A percentile compares a stretch with the other conserved stretches of the same genome.
Conservation (phyloP, 1,139 yeast genomes). For the Yamadazyma dushanensis region DNA sequence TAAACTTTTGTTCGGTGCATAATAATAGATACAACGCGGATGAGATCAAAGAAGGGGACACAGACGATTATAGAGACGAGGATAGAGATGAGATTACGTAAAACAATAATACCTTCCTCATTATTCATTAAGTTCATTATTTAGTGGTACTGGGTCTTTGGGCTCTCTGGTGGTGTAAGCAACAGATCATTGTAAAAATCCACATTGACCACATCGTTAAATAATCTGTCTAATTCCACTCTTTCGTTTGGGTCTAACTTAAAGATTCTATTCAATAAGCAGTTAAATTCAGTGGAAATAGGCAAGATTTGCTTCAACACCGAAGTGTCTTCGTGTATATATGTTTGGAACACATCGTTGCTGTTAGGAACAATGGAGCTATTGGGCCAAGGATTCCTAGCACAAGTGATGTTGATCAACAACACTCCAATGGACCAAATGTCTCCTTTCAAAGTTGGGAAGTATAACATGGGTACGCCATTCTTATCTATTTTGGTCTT, state of each 20-base stretch:
- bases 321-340: constrained; percentile 28
- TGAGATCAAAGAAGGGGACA: too few species aligned
- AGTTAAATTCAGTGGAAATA: constrained; percentile 59
- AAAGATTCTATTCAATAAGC: constrained; percentile 55
- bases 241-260: constrained; percentile 65
- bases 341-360: constrained; percentile 55
- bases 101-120: too few species aligned
- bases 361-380: constrained; percentile 64
- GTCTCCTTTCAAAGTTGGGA: constrained; percentile 80
- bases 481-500: constrained; percentile 7
- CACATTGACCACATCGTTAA: constrained; percentile 38
- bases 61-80: too few species aligned
- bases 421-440: constrained; percentile 88
- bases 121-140: neutral
- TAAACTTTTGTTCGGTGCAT: too few species aligned
- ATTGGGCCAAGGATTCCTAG: constrained; percentile 89
- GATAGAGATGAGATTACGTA: too few species aligned
- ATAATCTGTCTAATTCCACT: constrained; percentile 50
- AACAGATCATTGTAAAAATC: constrained; percentile 36
- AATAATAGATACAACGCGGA: too few species aligned
- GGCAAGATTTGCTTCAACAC: constrained; percentile 55
- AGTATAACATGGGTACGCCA: constrained; percentile 22
- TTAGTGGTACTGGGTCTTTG: constrained; percentile 3
- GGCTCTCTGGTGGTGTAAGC: constrained; percentile 19
- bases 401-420: constrained; percentile 74